Evolutionary conservation across 2,329 filamentous ascomycete genomes (phyloP).

Genomic region (Aureobasidium melanogenum): DNA sequence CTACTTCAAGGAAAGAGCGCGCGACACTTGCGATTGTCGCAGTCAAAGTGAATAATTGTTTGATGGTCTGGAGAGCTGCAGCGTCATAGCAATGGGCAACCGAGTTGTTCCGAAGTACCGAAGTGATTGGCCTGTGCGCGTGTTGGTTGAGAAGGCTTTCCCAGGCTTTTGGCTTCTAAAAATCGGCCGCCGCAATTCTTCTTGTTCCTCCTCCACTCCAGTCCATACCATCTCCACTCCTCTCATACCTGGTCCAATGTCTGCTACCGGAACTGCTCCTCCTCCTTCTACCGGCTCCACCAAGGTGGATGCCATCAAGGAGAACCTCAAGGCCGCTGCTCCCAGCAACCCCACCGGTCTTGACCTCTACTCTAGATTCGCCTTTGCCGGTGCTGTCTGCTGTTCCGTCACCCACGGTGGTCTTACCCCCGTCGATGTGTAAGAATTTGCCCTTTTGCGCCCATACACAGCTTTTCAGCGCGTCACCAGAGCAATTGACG

Average conservation of each 20-base stretch:
- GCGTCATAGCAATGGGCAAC: background rate
- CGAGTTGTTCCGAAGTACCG: constrained; percentile 1
- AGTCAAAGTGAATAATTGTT: background rate
- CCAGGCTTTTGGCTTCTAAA: background rate
- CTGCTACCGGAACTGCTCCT: constrained; percentile 30
- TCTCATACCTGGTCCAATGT: constrained; percentile 18
- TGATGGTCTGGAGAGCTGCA: background rate
- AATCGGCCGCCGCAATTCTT: background rate
- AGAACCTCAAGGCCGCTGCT: constrained; percentile 35
- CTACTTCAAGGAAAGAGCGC: background rate
- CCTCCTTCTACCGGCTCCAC: constrained; percentile 41
- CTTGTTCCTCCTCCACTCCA: constrained; percentile 1
- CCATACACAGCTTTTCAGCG: background rate
- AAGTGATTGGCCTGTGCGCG: background rate
- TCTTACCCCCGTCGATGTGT: constrained; percentile 99
- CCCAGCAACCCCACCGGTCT: constrained; percentile 53
- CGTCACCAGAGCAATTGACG: constrained; percentile 6
- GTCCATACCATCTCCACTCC: constrained; percentile 14
- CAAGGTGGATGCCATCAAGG: constrained; percentile 46
- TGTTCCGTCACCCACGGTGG: constrained; percentile 96
- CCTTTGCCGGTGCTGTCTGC: constrained; percentile 94
- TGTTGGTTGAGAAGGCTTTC: constrained; percentile 1
- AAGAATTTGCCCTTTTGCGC: constrained; percentile 43
- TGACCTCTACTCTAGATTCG: constrained; percentile 87
- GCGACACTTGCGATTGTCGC: background rate